Evolutionary conservation across 2,329 filamentous ascomycete genomes (phyloP), one percentile per base, ranked within the genome.

Genomic region (Fusarium sp.): DNA sequence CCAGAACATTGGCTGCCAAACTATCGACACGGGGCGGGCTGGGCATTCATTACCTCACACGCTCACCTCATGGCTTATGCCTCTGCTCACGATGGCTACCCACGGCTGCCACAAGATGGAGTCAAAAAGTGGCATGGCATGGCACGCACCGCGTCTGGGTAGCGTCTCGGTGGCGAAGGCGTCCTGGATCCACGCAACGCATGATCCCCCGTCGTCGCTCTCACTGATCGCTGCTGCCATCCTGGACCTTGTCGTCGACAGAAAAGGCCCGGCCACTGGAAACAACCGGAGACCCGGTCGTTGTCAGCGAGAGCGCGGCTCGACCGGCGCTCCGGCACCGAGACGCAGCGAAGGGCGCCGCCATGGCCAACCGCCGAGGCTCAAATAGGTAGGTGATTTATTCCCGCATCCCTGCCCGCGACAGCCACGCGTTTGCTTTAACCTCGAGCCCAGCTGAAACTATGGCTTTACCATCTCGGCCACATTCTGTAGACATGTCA

Each of bases 311-410:
- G n/a, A 23, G 23, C 23, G 23, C 34, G 34, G 34, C 34, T 36
- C 34, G 34, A 36, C 10, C 36, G 11, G 12, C 11, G 36, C 36
- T 39, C 36, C 15, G 36, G 36, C 15, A 34, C 31, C 31, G 31
- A 34, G 31, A 34, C 23, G 23, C 31, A 34, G 31, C 12, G 12
- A 34, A 34, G 12, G 31, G 31, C 27, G 31, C 46, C 23, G 18
- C 31, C 48, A 51, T 31, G 36, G 31, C 31, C 31, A 18, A 51
- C 37, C 28, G 30, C 44, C 53, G 40, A 46, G 40, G 53, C 53
- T 56, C 31, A 44, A 56, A 36, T 36, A 46, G 53, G 53, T 56
- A 56, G 53, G 53, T 56, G 27, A 37, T 51, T 37, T 34, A 36
- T 18, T 37, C 9, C 48, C 48, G 9, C 37, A 34, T 16, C 34